These are phyloP conservation scores for Coemansia sp. DNA, from an alignment of 192 early-diverging fungal species.

Conservation along the genomic window DNA sequence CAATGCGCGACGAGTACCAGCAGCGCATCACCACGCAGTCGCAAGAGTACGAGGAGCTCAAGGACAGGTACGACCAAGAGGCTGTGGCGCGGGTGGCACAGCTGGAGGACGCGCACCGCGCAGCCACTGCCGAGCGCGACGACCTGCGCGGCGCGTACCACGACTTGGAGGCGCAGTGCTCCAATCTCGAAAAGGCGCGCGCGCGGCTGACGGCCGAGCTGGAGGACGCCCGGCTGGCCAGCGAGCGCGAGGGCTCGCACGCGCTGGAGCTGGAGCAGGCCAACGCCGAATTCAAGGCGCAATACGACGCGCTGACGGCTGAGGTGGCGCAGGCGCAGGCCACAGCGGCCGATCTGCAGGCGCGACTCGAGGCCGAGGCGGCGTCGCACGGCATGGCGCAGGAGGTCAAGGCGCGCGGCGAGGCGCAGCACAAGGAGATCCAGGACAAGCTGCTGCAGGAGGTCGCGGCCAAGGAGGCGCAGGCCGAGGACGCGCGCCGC, in stretches of 20 bases:
- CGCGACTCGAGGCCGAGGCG: conserved; percentile 70
- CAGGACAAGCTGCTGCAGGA: conserved; percentile 67
- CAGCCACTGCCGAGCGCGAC: conserved; percentile 64
- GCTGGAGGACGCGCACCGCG: conserved; percentile 61
- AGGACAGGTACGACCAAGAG: conserved; percentile 67
- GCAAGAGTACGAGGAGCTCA: conserved; percentile 65
- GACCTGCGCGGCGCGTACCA: conserved; percentile 68
- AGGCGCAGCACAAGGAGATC: conserved; percentile 71
- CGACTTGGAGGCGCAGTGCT: conserved; percentile 60
- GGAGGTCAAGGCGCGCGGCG: conserved; percentile 68
- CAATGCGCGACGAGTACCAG: conserved; percentile 51
- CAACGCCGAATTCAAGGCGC: conserved; percentile 62
- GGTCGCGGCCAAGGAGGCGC: conserved; percentile 65
- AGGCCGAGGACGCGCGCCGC: conserved; percentile 76
- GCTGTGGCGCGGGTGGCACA: conserved; percentile 57
- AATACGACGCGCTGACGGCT: conserved; percentile 40
- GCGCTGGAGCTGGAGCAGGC: conserved; percentile 55
- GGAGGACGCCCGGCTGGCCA: conserved; percentile 74
- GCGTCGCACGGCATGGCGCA: conserved; percentile 59
- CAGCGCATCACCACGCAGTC: conserved; percentile 62
- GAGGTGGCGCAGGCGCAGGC: conserved; percentile 41
- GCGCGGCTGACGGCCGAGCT: conserved; percentile 67
- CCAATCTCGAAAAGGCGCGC: conserved; percentile 74
- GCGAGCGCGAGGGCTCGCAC: conserved; percentile 71
- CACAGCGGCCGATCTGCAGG: conserved; percentile 62